These are phyloP conservation scores for Albatrellus sp. DNA, from an alignment of 1,284 basidiomycete species.

Conservation along the genomic window DNA sequence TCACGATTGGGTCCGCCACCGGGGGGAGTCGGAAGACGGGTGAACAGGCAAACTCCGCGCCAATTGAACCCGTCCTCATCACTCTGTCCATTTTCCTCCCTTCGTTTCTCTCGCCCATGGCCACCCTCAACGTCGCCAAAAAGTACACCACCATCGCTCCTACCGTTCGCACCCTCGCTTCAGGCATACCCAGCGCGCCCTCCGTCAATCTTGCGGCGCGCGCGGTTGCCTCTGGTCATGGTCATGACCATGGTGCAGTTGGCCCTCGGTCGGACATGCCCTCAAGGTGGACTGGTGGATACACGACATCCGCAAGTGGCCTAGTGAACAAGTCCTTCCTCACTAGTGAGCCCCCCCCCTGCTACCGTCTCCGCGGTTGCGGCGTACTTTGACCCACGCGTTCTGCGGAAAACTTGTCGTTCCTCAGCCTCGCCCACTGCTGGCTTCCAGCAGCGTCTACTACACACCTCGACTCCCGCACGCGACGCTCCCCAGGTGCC, in stretches of 20 bases:
- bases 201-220: conserved; percentile 60
- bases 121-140: conserved; percentile 58
- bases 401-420: conserved; percentile 3
- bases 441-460: conserved; percentile 53
- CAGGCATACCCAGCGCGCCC: conserved; percentile 59
- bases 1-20: neutral
- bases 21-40: neutral
- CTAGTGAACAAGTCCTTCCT: conserved; percentile 55
- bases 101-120: conserved; percentile 31
- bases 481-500: conserved; percentile 73
- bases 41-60: conserved; percentile 3
- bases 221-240: conserved; percentile 47
- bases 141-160: conserved; percentile 76
- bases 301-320: conserved; percentile 34
- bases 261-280: conserved; percentile 55
- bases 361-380: neutral
- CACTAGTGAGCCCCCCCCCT: conserved; percentile 44
- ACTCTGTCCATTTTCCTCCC: no score
- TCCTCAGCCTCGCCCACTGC: conserved; percentile 34
- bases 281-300: conserved; percentile 54
- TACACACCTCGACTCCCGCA: conserved; percentile 58
- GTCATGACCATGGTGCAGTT: conserved; percentile 36
- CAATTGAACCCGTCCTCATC: neutral
- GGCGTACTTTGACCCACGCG: neutral
- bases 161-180: conserved; percentile 67